Percentiles rank a stretch among this genome's conserved stretches.
Evolutionary conservation across 2,329 filamentous ascomycete species (phyloP).

Genomic region (Sporothrix phasma): DNA sequence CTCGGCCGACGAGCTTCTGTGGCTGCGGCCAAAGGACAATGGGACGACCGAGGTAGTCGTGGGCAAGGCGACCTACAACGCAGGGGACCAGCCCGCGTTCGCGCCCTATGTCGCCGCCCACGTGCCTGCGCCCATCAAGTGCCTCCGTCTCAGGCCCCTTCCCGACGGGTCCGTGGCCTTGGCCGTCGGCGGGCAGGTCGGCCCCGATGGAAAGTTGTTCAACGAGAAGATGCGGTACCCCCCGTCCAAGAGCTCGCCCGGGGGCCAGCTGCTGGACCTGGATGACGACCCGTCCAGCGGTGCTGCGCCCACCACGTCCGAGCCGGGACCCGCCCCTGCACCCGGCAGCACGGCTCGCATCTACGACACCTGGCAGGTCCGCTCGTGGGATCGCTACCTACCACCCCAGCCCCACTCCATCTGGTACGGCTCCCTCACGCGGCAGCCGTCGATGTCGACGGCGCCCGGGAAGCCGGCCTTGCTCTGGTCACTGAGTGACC

Average conservation of each 20-base stretch:
- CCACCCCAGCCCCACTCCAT: constrained; percentile 27
- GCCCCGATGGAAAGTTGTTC: constrained; percentile 25
- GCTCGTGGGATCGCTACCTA: constrained; percentile 27
- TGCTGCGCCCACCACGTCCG: no score
- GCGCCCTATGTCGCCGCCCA: constrained; percentile 22
- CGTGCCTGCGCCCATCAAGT: constrained; percentile 26
- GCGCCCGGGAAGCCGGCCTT: constrained; percentile 15
- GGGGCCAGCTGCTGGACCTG: not conserved
- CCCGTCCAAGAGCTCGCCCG: not conserved
- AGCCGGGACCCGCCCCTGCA: not conserved
- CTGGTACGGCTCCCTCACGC: constrained; percentile 30
- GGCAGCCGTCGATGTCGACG: not conserved
- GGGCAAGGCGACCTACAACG: constrained; percentile 19
- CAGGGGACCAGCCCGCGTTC: not conserved
- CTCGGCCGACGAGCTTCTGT: constrained; percentile 24
- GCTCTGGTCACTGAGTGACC: constrained; percentile 25
- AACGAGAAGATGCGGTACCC: constrained; percentile 21
- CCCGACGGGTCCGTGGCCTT: constrained; percentile 28
- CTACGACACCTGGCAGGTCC: constrained; percentile 28
- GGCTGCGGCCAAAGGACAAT: constrained; percentile 23
- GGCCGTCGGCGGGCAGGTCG: constrained; percentile 27
- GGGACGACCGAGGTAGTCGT: constrained; percentile 26
- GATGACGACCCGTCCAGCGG: not conserved
- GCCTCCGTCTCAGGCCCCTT: constrained; percentile 28
- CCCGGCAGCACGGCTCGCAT: constrained; percentile 25